Percentiles rank a stretch among this genome's conserved stretches.
Evolutionary conservation across 129 eudicot species (phyloP).

Genomic region (Erigeron canadensis): DNA sequence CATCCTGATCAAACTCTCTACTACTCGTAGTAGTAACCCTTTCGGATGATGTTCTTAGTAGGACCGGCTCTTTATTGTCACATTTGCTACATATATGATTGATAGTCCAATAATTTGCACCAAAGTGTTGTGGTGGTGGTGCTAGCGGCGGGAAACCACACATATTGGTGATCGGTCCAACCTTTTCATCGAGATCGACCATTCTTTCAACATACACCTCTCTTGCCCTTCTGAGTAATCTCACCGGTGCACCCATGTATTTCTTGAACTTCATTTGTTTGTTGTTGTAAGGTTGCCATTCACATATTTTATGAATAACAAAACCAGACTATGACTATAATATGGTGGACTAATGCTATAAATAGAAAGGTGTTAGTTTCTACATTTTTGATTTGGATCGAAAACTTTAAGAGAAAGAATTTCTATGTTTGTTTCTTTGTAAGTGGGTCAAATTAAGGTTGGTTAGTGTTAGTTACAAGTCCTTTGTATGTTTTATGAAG

Average conservation of each 20-base stretch:
- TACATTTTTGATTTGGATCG: no score
- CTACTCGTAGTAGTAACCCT: constrained; percentile 17
- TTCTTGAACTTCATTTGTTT: constrained; percentile 17
- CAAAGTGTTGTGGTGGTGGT: constrained; percentile 35
- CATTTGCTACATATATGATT: constrained; percentile 1
- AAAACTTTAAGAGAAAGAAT: no score
- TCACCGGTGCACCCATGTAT: constrained; percentile 31
- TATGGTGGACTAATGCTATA: no score
- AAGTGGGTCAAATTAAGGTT: no score
- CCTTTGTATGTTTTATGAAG: no score
- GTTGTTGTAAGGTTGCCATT: not conserved
- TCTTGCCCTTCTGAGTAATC: constrained; percentile 44
- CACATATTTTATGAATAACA: no score
- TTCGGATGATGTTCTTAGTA: constrained; percentile 35
- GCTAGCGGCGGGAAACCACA: constrained; percentile 31
- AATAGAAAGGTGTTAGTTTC: no score
- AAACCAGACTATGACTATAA: no score
- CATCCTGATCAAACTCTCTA: constrained; percentile 31
- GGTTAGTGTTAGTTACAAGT: no score
- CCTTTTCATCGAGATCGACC: constrained; percentile 45
- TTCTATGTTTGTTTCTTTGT: no score
- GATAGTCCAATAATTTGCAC: constrained; percentile 20
- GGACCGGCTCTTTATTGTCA: not conserved
- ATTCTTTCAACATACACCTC: constrained; percentile 46
- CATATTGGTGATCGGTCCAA: constrained; percentile 15